Base-by-base conservation (phyloP, 176 grass and related monocot species). In the Lolium multiflorum region DNA sequence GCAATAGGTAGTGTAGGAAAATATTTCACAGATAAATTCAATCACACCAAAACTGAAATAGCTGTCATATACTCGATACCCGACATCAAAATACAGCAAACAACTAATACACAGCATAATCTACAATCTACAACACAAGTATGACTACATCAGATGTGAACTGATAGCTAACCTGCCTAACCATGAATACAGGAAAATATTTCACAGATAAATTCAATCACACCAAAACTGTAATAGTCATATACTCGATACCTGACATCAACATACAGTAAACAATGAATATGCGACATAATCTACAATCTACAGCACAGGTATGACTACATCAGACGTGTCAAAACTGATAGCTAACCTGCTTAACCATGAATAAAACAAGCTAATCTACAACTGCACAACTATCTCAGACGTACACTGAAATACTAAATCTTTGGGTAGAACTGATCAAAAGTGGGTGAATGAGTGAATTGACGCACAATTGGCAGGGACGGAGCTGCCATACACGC, bases 391-490 rank as follows among this genome's bases (percentile, higher is more conserved):
- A 35, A 16, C 20, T 31, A 51, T 50, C 60, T 55, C 17, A 78
- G 15, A 46, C 2, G 11, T 65, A 28, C 5, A 39, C 21, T 16
- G 12, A 49, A 80, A 28, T 10, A 47, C 13, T 48, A 54, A 64
- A 57, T 83, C 28, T 25, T 66, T 16, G 13, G 13, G 5, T 83
- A 39, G 0, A 86, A 46, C 46, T 65, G 65, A 83, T 64, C 56
- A n/a, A 79, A 76, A 52, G 22, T 54, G 48, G 16, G 4, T 76
- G 24, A 75, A 74, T 6, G 7, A 6, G 14, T 54, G 24, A 54
- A 54, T 76, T 76, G 24, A 35, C 31, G 31, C 31, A 35, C 31
- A 35, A 35, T 35, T 35, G 31, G 31, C 31, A 35, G 31, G 31
- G 31, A 35, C 1, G 31, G 31, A 35, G 31, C 31, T 35, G 31